These are phyloP conservation scores for Penicillium angulare DNA, from an alignment of 495 filamentous ascomycete species.

Conservation along the genomic window DNA sequence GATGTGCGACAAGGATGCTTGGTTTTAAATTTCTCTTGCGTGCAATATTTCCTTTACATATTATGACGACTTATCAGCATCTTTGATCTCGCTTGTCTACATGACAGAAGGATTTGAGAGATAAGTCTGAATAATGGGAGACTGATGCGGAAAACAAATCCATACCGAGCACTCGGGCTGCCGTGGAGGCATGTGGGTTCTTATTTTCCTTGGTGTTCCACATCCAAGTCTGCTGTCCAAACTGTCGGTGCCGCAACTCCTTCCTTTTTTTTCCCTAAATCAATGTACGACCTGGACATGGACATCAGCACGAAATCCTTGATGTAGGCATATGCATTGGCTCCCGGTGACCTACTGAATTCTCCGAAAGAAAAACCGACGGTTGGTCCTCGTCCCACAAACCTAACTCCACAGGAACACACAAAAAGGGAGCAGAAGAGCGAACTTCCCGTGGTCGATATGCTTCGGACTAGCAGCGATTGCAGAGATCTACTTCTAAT, in stretches of 20 bases:
- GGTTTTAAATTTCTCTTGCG: too few species aligned
- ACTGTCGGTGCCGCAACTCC: not conserved
- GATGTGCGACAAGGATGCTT: slow-evolving; percentile 12
- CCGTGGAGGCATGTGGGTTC: slow-evolving; percentile 8
- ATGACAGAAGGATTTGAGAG: not conserved
- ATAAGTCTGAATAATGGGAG: not conserved
- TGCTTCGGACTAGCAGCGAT: too few species aligned
- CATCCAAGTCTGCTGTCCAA: slow-evolving; percentile 5
- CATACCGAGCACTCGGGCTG: slow-evolving; percentile 3
- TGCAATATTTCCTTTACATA: not conserved
- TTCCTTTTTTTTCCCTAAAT: not conserved
- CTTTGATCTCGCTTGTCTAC: not conserved
- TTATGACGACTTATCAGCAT: not conserved
- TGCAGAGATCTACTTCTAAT: too few species aligned
- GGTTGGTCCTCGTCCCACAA: too few species aligned
- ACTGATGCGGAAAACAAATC: slow-evolving; percentile 13
- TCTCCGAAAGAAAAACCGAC: slow-evolving; percentile 2
- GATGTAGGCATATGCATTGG: too few species aligned
- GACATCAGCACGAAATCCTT: not conserved
- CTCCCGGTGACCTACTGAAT: not conserved
- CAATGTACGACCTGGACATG: too few species aligned
- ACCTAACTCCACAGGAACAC: too few species aligned
- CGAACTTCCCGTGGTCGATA: too few species aligned
- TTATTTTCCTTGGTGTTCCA: slow-evolving; percentile 7
- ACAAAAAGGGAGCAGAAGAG: too few species aligned